These are phyloP conservation scores for Gardenia jasminoides DNA, from an alignment of 257 asterid species.

Conservation along the genomic window DNA sequence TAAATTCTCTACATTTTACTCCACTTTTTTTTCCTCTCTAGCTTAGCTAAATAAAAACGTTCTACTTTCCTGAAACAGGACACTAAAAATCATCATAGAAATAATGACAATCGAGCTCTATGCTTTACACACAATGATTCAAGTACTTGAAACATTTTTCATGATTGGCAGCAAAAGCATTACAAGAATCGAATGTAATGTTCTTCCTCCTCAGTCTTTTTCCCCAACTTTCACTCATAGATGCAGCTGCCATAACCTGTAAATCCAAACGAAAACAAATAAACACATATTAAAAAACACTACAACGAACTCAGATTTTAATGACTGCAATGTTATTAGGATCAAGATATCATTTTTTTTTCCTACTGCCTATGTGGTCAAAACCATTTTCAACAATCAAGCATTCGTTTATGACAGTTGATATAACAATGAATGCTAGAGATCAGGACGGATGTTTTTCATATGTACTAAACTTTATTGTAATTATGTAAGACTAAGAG, in stretches of 20 bases:
- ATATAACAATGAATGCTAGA: not conserved
- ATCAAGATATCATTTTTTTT: not conserved
- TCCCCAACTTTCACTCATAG: slow-evolving; percentile 18
- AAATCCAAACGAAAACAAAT: slow-evolving; percentile 1
- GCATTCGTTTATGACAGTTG: not conserved
- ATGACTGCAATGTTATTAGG: not conserved
- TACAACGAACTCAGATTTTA: not conserved
- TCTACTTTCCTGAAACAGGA: not conserved
- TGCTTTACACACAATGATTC: not conserved
- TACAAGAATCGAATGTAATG: not conserved
- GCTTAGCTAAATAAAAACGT: no score
- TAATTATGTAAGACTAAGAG: no score
- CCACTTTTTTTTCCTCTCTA: no score
- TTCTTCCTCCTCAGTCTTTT: not conserved
- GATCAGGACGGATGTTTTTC: not conserved
- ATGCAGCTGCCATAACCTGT: slow-evolving; percentile 54
- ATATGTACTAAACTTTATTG: not conserved
- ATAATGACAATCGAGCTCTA: not conserved
- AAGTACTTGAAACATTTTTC: not conserved
- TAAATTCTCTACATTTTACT: no score
- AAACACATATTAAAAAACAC: not conserved
- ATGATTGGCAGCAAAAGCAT: not conserved
- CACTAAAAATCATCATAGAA: not conserved
- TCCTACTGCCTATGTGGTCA: not conserved
- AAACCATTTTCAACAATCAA: not conserved